Evolutionary conservation across 2,329 filamentous ascomycete species (phyloP).

Genomic region (Saccharata proteae): DNA sequence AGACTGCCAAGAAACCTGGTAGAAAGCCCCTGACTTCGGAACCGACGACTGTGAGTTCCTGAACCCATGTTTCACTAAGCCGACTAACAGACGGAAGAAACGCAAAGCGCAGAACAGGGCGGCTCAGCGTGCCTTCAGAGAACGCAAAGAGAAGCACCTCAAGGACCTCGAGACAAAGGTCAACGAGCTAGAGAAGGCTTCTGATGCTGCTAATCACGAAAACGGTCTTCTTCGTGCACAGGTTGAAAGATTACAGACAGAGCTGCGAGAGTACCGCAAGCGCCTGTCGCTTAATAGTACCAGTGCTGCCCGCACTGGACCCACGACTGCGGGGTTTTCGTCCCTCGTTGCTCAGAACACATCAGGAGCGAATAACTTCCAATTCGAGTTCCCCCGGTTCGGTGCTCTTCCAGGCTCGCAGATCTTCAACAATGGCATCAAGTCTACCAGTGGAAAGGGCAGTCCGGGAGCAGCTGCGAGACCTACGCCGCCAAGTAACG

Average conservation of each 20-base stretch:
- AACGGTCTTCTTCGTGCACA: slow-evolving; percentile 76
- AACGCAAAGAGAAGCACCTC: slow-evolving; percentile 86
- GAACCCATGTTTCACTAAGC: not conserved
- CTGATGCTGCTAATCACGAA: slow-evolving; percentile 71
- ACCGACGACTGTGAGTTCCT: slow-evolving; percentile 73
- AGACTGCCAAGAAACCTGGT: slow-evolving; percentile 86
- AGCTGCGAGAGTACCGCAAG: slow-evolving; percentile 85
- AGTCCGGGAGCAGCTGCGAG: slow-evolving; percentile 5
- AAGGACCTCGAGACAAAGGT: slow-evolving; percentile 69
- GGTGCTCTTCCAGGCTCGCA: slow-evolving; percentile 54
- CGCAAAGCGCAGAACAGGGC: slow-evolving; percentile 93
- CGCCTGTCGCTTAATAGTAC: slow-evolving; percentile 53
- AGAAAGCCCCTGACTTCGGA: slow-evolving; percentile 92
- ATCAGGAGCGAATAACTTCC: slow-evolving; percentile 59
- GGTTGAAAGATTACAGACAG: slow-evolving; percentile 72
- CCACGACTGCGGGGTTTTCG: slow-evolving; percentile 32
- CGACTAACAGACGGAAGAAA: slow-evolving; percentile 47
- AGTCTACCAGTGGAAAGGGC: slow-evolving; percentile 18
- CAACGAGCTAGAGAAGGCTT: slow-evolving; percentile 61
- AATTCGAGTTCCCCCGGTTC: slow-evolving; percentile 94
- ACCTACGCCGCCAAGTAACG: slow-evolving; percentile 1
- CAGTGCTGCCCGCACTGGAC: slow-evolving; percentile 36
- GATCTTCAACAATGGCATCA: slow-evolving; percentile 37
- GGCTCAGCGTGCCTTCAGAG: slow-evolving; percentile 83
- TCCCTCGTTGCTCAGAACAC: slow-evolving; percentile 38